Percentiles rank a stretch among this genome's conserved stretches.
Evolutionary conservation across 306 rosid genomes (phyloP).

Genomic region (Ormosia emarginata): DNA sequence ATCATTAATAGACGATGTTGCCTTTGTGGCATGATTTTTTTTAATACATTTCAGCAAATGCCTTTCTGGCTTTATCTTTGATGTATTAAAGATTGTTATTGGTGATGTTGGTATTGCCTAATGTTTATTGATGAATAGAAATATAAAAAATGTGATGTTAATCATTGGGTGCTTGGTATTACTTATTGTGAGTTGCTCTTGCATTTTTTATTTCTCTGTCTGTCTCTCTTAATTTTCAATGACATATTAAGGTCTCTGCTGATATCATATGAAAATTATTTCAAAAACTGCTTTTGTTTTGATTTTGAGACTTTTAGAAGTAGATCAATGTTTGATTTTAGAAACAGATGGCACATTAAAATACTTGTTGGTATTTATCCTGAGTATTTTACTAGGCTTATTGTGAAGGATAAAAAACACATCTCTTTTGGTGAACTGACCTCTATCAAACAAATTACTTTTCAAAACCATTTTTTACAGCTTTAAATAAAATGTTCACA

Average conservation of each 20-base stretch:
- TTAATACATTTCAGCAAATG: background rate
- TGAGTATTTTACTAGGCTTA: background rate
- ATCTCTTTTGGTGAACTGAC: background rate
- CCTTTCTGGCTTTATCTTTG: constrained; percentile 15
- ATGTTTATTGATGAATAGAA: background rate
- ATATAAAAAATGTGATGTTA: background rate
- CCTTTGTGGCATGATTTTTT: background rate
- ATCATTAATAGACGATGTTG: background rate
- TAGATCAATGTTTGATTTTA: background rate
- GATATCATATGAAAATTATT: background rate
- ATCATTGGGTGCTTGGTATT: background rate
- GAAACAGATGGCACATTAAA: background rate
- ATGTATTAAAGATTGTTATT: background rate
- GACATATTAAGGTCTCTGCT: background rate
- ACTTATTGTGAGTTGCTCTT: background rate
- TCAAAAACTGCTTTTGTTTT: background rate
- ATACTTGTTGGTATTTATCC: background rate
- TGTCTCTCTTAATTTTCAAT: background rate
- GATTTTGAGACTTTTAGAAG: background rate
- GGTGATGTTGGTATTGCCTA: background rate
- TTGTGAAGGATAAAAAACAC: background rate
- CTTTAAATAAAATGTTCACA: too few species aligned
- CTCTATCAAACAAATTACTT: background rate
- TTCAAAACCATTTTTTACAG: too few species aligned
- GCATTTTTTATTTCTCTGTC: background rate